Conservation (phyloP, 139 green algal species). For the Chlorella sp. region DNA sequence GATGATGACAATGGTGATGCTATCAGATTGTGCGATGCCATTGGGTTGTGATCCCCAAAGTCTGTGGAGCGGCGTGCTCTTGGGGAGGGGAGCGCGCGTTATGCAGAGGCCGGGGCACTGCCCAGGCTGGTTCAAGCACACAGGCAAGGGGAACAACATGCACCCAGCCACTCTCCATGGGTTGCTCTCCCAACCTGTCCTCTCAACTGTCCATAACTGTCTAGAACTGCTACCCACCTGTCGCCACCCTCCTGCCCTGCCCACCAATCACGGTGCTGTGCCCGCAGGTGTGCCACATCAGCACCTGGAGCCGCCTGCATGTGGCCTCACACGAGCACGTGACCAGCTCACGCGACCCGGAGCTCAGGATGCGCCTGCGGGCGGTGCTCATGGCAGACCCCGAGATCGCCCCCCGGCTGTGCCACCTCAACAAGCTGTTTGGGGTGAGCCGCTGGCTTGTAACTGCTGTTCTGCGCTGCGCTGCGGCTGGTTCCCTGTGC, state of each 20-base stretch:
- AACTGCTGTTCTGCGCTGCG: not conserved
- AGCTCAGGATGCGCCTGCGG: not conserved
- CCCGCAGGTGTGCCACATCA: slow-evolving; percentile 20
- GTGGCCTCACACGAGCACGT: not conserved
- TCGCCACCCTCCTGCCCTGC: not conserved
- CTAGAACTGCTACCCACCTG: not conserved
- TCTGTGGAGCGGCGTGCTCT: too few relatives aligned
- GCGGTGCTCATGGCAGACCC: not conserved
- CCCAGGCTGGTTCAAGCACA: too few relatives aligned
- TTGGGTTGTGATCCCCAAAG: too few relatives aligned
- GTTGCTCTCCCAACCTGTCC: too few relatives aligned
- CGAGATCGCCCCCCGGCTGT: slow-evolving; percentile 6
- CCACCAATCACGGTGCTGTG: not conserved
- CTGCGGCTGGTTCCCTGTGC: too few relatives aligned
- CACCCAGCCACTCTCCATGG: too few relatives aligned
- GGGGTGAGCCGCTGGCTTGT: not conserved
- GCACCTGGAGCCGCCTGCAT: not conserved
- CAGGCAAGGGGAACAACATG: too few relatives aligned
- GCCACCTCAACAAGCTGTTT: slow-evolving; percentile 2
- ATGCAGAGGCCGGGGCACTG: too few relatives aligned
- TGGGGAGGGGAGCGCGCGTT: too few relatives aligned
- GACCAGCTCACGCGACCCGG: not conserved
- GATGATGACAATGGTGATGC: too few relatives aligned
- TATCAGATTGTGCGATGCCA: too few relatives aligned
- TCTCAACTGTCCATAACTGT: not conserved